Base-by-base conservation (phyloP, 75 land plant genomes). In the Selaginella tamariscina region DNA sequence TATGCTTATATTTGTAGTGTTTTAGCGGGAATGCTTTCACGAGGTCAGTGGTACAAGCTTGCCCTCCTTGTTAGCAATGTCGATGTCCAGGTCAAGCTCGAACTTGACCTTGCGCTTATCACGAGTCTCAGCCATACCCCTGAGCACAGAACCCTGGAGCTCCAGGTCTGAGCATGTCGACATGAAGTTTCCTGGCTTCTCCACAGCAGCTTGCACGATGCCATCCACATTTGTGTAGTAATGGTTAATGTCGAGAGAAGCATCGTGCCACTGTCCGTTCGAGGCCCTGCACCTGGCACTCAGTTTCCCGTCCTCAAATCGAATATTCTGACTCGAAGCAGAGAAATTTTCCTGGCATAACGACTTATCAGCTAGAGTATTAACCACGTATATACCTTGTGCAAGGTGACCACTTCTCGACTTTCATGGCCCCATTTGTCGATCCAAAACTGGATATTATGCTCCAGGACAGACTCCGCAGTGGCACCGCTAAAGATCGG, bases 361-460 rank as follows among this genome's bases (percentile, higher is more conserved):
- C n/a, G n/a, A n/a, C n/a, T n/a, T n/a, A n/a, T n/a, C n/a, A n/a
- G n/a, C n/a, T n/a, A n/a, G n/a, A n/a, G n/a, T n/a, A n/a, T n/a
- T n/a, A n/a, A n/a, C 49, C 49, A 39, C 15, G 49, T 15, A 5
- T 15, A 39, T 5, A 39, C 49, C 49, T 39, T 39, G 11, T 39
- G 49, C 62, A 59, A 23, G n/a, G 62, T 59, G 62, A 59, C 26
- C 9, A 21, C 27, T 5, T 59, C n/a, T 23, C 23, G 24, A 59
- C 23, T 59, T 27, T 59, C 62, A 26, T 59, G 62, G 62, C 62
- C 62, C 62, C 62, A 59, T 59, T n/a, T 59, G 24, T 59, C 62
- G 23, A 59, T 59, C 62, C 62, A 59, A n/a, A 9, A n/a, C 62
- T 23, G 23, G 24, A 59, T 59, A n/a, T 59, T 27, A 21, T 59